Base-by-base conservation (phyloP, 176 grass and related monocot genomes). In the Poa annua region DNA sequence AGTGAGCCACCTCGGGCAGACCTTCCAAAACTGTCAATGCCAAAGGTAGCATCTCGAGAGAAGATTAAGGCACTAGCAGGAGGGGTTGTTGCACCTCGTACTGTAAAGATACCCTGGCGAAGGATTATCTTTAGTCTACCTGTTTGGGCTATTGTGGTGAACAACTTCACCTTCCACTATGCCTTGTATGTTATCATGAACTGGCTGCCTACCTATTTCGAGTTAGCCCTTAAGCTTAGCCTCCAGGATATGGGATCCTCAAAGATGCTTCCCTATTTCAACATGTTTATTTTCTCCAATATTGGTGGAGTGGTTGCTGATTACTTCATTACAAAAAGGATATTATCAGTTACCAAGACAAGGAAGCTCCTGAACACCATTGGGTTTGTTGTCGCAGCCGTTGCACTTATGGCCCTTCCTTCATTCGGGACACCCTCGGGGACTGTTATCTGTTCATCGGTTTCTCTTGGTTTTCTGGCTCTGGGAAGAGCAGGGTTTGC, bases 251-350 rank as follows among this genome's bases (percentile, higher is more conserved):
- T 74, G 70, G 70, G 70, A 50, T 74, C 39, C 39, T 71, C 67
- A 71, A 71, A 71, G 67, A 71, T 71, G 67, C 67, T 71, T 47
- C 67, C 67, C n/a, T 71, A 71, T 71, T 71, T 71, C 39, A 71
- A 71, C 67, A 71, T 71, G 67, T 71, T 71, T 71, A 71, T 71
- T 24, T 71, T 71, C 67, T 71, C 70, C 42, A 74, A 74, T 48
- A 73, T 74, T 32, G 70, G 70, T 74, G 70, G 70, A 74, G 70
- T 74, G 24, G 70, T 74, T 74, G 70, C 70, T 19, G 70, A 74
- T 51, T 24, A 29, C 70, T 32, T 74, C 24, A 74, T 74, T 74
- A 32, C 70, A 19, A 74, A 74, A 4, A 74, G 8, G 24, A 74
- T 74, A 14, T 74, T 74, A 74, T 74, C 70, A 50, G 70, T 50